Evolutionary conservation across 2,329 filamentous ascomycete genomes (phyloP).

Genomic region (Colletotrichum magnum): DNA sequence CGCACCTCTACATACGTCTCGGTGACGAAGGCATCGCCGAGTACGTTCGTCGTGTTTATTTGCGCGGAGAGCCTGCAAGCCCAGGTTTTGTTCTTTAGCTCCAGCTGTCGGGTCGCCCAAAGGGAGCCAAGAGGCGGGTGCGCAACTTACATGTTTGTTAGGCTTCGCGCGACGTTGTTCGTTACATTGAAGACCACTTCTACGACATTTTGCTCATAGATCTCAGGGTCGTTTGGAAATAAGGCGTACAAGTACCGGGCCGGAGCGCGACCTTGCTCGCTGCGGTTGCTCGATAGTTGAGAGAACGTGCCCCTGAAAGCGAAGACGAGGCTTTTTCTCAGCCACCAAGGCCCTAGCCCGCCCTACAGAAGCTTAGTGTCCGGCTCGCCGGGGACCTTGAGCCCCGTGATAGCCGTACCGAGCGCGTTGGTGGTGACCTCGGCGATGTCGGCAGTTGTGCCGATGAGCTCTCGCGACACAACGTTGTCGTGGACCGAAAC

Average conservation of each 20-base stretch:
- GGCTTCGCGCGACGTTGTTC: conserved; percentile 15
- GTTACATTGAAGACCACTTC: conserved; percentile 18
- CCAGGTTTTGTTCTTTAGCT: neutral
- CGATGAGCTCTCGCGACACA: conserved; percentile 4
- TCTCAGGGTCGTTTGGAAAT: neutral
- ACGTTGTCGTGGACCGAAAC: conserved; percentile 24
- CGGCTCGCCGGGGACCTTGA: conserved; percentile 7
- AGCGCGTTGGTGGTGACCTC: conserved; percentile 5
- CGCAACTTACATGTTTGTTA: neutral
- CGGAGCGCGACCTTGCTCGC: conserved; percentile 8
- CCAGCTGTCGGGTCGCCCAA: too few species aligned
- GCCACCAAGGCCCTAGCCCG: neutral
- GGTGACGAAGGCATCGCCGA: conserved; percentile 13
- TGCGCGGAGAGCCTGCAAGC: conserved; percentile 6
- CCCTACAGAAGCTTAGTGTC: neutral
- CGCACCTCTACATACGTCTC: conserved; percentile 38
- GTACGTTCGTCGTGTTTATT: neutral
- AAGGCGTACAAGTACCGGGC: conserved; percentile 3
- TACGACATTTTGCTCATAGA: neutral
- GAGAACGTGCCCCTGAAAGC: too few species aligned
- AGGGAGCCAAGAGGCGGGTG: too few species aligned
- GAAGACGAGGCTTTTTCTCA: too few species aligned
- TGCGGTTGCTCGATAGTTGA: neutral
- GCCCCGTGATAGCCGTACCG: neutral
- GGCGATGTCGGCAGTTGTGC: neutral